These are phyloP conservation scores for Backusella australiensis DNA, from an alignment of 192 early-diverging fungal species.

Conservation along the genomic window DNA sequence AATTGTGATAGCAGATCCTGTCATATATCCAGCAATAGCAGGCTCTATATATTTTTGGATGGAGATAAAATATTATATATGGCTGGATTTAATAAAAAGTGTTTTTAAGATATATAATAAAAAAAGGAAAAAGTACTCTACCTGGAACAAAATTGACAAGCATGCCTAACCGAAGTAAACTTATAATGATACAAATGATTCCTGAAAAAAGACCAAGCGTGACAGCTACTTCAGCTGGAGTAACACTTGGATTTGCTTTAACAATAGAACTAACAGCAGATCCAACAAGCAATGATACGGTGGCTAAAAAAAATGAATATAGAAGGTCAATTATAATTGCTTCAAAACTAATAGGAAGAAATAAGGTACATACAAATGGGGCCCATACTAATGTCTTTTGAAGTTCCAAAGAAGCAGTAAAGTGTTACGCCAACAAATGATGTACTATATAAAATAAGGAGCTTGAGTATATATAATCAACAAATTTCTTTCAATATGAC, in stretches of 20 bases:
- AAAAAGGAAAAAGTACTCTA: neutral
- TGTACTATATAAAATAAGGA: constrained; percentile 56
- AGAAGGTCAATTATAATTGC: neutral
- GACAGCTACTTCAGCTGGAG: constrained; percentile 61
- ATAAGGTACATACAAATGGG: constrained; percentile 44
- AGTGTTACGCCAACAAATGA: constrained; percentile 64
- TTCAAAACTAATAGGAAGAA: neutral
- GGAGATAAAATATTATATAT: neutral
- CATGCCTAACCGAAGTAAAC: constrained; percentile 79
- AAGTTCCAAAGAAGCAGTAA: constrained; percentile 71
- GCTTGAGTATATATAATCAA: neutral
- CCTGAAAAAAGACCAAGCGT: constrained; percentile 53
- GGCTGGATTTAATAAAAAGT: neutral
- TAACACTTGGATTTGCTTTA: constrained; percentile 26
- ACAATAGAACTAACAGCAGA: constrained; percentile 46
- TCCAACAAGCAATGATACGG: constrained; percentile 74
- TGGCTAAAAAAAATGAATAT: constrained; percentile 37
- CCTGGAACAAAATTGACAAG: constrained; percentile 84
- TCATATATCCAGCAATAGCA: constrained; percentile 85
- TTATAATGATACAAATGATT: constrained; percentile 63
- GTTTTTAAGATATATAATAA: neutral
- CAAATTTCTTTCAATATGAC: neutral
- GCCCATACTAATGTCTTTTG: constrained; percentile 75
- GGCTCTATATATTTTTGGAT: constrained; percentile 43
- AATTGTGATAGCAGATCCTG: constrained; percentile 79